These are phyloP conservation scores for Globisporangium spinosum DNA, from an alignment of 352 stramenopile species.

Conservation along the genomic window DNA sequence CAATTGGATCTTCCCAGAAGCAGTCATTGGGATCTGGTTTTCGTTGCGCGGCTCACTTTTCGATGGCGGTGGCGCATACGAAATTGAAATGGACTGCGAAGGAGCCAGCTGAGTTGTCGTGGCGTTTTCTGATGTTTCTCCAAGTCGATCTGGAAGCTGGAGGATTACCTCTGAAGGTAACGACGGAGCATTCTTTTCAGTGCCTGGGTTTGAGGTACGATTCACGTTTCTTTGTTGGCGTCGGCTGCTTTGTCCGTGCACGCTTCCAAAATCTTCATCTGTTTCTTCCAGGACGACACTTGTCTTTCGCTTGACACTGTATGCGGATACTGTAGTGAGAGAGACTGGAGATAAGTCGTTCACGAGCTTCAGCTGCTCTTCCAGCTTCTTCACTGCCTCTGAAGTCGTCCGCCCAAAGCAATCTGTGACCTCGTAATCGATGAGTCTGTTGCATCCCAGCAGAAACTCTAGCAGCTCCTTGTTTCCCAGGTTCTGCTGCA, in stretches of 20 bases:
- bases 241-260: neutral
- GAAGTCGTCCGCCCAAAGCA: constrained; percentile 33
- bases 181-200: neutral
- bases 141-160: neutral
- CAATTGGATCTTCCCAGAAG: neutral
- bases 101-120: constrained; percentile 2
- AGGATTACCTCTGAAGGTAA: neutral
- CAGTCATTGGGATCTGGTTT: neutral
- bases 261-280: constrained; percentile 4
- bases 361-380: constrained; percentile 11
- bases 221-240: neutral
- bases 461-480: constrained; percentile 16
- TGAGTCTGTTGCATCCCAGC: constrained; percentile 15
- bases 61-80: neutral
- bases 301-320: neutral
- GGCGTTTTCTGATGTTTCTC: neutral
- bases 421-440: constrained; percentile 26
- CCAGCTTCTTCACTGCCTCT: constrained; percentile 21
- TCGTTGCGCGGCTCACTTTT: neutral
- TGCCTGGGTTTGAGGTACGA: neutral
- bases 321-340: neutral
- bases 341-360: neutral
- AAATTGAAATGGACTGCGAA: constrained; percentile 6
- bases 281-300: constrained; percentile 17
- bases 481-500: constrained; percentile 14